A percentile compares a stretch with the other conserved stretches of the same genome.
Evolutionary conservation across 2,329 filamentous ascomycete species (phyloP).

Genomic region (Chrysoporthe puriensis): DNA sequence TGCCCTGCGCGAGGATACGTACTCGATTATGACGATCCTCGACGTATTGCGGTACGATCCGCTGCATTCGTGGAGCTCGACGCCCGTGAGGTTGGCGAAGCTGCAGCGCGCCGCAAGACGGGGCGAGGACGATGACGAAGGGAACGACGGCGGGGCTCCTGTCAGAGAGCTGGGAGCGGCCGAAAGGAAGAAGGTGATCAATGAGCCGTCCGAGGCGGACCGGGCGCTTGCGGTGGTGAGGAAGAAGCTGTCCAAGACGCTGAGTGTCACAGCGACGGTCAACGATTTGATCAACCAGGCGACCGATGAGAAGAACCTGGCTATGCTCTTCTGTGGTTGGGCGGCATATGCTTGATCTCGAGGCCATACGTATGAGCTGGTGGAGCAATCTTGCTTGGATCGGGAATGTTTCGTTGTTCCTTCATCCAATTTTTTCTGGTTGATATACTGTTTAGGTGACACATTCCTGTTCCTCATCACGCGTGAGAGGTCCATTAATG

Average conservation of each 20-base stretch:
- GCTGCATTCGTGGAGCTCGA: slow-evolving; percentile 93
- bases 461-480: neutral
- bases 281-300: slow-evolving; percentile 97
- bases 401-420: neutral
- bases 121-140: slow-evolving; percentile 42
- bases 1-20: slow-evolving; percentile 90
- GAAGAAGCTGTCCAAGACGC: slow-evolving; percentile 92
- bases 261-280: slow-evolving; percentile 93
- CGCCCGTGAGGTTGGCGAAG: slow-evolving; percentile 67
- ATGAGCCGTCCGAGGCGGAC: slow-evolving; percentile 77
- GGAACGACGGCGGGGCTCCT: slow-evolving; percentile 37
- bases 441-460: neutral
- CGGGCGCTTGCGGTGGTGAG: slow-evolving; percentile 89
- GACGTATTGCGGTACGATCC: slow-evolving; percentile 98
- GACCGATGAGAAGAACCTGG: slow-evolving; percentile 88
- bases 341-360: slow-evolving; percentile 45
- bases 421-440: neutral
- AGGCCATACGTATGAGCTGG: no score
- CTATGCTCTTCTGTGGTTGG: slow-evolving; percentile 78
- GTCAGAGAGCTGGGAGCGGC: slow-evolving; percentile 43
- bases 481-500: neutral
- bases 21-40: slow-evolving; percentile 97
- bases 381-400: neutral
- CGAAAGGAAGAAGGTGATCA: slow-evolving; percentile 48
- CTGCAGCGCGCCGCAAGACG: slow-evolving; percentile 62